Conservation (phyloP, 306 rosid genomes). For the Echinosophora koreensis region DNA sequence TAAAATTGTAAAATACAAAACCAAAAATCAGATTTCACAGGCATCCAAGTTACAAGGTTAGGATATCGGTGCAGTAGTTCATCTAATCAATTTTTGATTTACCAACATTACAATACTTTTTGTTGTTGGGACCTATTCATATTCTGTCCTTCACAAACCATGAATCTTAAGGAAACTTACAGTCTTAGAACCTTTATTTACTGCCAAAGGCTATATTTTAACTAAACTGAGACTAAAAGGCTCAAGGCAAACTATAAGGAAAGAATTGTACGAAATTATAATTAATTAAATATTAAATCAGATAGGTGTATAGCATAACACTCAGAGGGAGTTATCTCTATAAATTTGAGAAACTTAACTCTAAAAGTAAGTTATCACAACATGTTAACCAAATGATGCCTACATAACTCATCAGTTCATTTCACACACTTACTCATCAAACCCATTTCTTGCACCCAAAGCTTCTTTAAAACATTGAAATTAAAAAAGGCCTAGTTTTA, state of each 20-base stretch:
- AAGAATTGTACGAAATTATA: neutral
- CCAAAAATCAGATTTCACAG: neutral
- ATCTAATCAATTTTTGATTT: constrained; percentile 1
- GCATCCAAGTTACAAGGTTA: constrained; percentile 11
- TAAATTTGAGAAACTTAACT: neutral
- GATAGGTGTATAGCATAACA: neutral
- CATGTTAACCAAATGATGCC: neutral
- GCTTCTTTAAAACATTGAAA: neutral
- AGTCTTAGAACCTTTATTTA: neutral
- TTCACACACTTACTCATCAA: constrained; percentile 11
- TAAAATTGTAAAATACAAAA: too few relatives aligned
- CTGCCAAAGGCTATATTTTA: neutral
- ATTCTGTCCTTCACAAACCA: neutral
- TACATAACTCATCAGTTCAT: constrained; percentile 30
- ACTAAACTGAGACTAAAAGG: neutral
- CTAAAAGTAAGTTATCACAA: neutral
- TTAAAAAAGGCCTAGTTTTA: neutral
- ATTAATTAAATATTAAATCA: neutral
- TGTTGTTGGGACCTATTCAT: neutral
- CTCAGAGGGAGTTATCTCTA: neutral
- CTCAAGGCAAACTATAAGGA: neutral
- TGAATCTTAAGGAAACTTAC: neutral
- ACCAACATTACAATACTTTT: neutral
- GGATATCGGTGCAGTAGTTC: neutral
- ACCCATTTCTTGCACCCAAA: constrained; percentile 21